Percentiles rank a stretch among this genome's conserved stretches.
These are phyloP conservation scores for Agrocybe chaxingu DNA, from an alignment of 768 basidiomycete species.

Conservation along the genomic window DNA sequence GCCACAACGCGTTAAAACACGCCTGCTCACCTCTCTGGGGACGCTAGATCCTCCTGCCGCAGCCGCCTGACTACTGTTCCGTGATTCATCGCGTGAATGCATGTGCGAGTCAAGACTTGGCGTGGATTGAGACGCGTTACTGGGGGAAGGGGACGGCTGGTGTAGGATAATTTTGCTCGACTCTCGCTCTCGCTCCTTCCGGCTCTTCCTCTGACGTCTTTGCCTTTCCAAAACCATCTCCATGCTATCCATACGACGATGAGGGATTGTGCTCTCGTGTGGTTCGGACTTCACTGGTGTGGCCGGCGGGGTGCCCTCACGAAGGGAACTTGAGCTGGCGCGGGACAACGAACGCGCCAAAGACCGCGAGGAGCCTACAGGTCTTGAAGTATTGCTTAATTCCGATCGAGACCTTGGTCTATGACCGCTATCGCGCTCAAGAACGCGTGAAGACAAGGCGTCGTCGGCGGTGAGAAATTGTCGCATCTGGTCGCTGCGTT, in stretches of 20 bases:
- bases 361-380: conserved; percentile 29
- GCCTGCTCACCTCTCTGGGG: conserved; percentile 39
- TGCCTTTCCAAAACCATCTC: conserved; percentile 75
- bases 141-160: conserved; percentile 51
- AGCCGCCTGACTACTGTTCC: conserved; percentile 27
- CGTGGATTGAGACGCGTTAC: conserved; percentile 41
- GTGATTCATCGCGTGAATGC: conserved; percentile 54
- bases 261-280: conserved; percentile 42
- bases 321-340: conserved; percentile 45
- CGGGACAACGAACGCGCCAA: conserved; percentile 43
- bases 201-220: conserved; percentile 53
- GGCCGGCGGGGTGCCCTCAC: conserved; percentile 52
- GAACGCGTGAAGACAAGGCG: conserved; percentile 41
- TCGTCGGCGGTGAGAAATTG: conserved; percentile 65
- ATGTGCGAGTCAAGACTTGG: conserved; percentile 47
- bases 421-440: conserved; percentile 31
- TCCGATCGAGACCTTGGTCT: conserved; percentile 32
- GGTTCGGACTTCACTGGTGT: conserved; percentile 68
- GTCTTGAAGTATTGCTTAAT: conserved; percentile 31
- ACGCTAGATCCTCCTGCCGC: conserved; percentile 26
- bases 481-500: conserved; percentile 78
- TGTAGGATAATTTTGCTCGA: conserved; percentile 27
- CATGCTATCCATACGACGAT: conserved; percentile 70
- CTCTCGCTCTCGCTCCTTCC: conserved; percentile 45
- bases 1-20: conserved; percentile 27